Conservation (phyloP, 1,139 yeast species). For the Eremothecium coryli region DNA sequence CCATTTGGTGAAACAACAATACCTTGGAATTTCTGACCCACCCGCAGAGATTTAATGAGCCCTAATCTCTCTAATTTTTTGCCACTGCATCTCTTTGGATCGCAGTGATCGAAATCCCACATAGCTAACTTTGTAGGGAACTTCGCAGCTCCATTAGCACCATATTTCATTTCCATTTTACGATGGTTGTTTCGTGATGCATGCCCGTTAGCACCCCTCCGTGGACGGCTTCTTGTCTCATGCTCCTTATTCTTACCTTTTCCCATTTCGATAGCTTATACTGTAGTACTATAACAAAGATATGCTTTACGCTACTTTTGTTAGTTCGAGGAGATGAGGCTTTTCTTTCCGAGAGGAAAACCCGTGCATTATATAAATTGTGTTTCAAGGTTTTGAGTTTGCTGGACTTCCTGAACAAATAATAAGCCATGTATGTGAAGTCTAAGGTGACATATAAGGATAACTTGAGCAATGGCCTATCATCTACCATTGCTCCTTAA, state of each 20-base stretch:
- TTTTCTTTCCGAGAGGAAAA: not conserved
- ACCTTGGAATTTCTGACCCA: conserved; percentile 90
- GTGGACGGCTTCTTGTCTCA: conserved; percentile 34
- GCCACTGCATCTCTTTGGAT: conserved; percentile 95
- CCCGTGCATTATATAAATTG: no score
- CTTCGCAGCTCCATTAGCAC: conserved; percentile 34
- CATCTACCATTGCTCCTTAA: conserved; percentile 42
- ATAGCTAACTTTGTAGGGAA: conserved; percentile 70
- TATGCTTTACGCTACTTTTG: no score
- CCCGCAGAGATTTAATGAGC: conserved; percentile 60
- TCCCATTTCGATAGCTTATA: conserved; percentile 41
- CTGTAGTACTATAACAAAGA: no score
- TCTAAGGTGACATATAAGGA: not conserved
- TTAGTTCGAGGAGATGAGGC: no score
- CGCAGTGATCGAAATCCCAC: conserved; percentile 99
- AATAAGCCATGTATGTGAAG: no score
- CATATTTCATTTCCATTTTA: conserved; percentile 33
- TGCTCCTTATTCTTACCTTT: conserved; percentile 56
- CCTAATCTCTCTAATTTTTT: conserved; percentile 88
- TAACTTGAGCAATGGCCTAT: conserved; percentile 23
- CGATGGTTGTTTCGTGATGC: conserved; percentile 46
- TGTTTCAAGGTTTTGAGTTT: no score
- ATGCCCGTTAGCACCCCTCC: conserved; percentile 48
- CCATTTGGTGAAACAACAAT: conserved; percentile 93
- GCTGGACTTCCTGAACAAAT: no score